phyloP scores from a whole-genome alignment of 2,329 filamentous ascomycete genomes.

The Colletotrichum sp. region DNA sequence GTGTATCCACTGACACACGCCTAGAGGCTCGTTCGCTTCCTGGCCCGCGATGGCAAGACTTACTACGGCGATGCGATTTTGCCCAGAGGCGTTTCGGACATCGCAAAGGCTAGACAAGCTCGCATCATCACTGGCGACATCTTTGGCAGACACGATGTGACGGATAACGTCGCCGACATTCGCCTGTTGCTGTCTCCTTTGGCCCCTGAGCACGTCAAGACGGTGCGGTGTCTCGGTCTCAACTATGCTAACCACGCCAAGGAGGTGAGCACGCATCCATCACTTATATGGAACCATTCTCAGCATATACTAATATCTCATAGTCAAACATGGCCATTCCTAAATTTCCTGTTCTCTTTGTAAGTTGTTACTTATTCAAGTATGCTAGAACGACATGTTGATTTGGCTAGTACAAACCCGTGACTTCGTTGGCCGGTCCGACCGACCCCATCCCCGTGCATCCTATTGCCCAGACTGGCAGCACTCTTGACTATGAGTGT shows the following conservation, averaged over 20 bases:
- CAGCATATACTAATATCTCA: background rate
- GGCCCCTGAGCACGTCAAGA: constrained; percentile 65
- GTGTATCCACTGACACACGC: background rate
- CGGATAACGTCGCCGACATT: constrained; percentile 63
- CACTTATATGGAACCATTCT: background rate
- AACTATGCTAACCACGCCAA: constrained; percentile 77
- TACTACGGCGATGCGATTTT: constrained; percentile 80
- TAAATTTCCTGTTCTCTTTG: constrained; percentile 74
- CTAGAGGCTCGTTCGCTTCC: constrained; percentile 75
- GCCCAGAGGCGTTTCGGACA: constrained; percentile 62
- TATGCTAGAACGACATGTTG: background rate
- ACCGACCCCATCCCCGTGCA: constrained; percentile 71
- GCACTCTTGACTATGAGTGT: constrained; percentile 80
- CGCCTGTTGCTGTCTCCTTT: constrained; percentile 67
- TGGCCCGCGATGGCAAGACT: constrained; percentile 70
- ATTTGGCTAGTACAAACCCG: constrained; percentile 64
- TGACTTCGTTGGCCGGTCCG: constrained; percentile 69
- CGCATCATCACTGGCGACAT: constrained; percentile 69
- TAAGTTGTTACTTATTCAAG: constrained; percentile 36
- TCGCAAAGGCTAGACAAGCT: constrained; percentile 65
- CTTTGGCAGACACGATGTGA: constrained; percentile 68
- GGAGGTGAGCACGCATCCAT: constrained; percentile 47
- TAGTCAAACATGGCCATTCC: constrained; percentile 71
- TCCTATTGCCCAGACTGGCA: constrained; percentile 65
- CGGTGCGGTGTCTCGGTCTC: constrained; percentile 72